A percentile compares a stretch with the other conserved stretches of the same genome.
phyloP scores from a whole-genome alignment of 768 basidiomycete genomes.

The Astraeus odoratus region DNA sequence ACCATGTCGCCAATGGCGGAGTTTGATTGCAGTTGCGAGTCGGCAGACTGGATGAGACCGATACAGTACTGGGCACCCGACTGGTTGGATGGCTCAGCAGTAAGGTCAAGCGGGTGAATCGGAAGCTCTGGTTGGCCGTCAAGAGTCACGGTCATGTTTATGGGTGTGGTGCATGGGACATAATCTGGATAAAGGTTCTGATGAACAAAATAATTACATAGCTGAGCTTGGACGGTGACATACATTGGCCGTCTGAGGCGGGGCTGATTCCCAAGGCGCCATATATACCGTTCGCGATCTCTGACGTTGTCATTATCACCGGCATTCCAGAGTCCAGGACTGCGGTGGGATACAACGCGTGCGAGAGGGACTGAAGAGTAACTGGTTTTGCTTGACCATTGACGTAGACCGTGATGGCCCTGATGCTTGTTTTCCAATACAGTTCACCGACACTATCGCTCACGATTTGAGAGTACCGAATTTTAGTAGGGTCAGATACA shows the following conservation, averaged over 20 bases:
- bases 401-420: slow-evolving; percentile 56
- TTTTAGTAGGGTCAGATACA: slow-evolving; percentile 44
- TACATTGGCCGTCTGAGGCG: slow-evolving; percentile 56
- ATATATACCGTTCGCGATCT: slow-evolving; percentile 69
- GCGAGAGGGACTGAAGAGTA: slow-evolving; percentile 35
- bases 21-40: slow-evolving; percentile 31
- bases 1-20: slow-evolving; percentile 57
- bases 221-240: slow-evolving; percentile 19
- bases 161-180: slow-evolving; percentile 60
- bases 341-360: slow-evolving; percentile 46
- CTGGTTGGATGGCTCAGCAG: slow-evolving; percentile 38
- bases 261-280: slow-evolving; percentile 63
- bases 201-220: slow-evolving; percentile 6
- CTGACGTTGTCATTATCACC: slow-evolving; percentile 51
- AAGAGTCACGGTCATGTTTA: slow-evolving; percentile 67
- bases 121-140: slow-evolving; percentile 50
- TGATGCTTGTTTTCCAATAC: slow-evolving; percentile 59
- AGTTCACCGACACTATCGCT: slow-evolving; percentile 33
- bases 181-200: slow-evolving; percentile 43
- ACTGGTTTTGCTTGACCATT: slow-evolving; percentile 36
- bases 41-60: slow-evolving; percentile 61
- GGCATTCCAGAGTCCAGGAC: slow-evolving; percentile 72
- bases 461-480: slow-evolving; percentile 45
- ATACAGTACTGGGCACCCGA: slow-evolving; percentile 43
- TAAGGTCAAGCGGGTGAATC: slow-evolving; percentile 72